These are phyloP conservation scores for Colletotrichum tofieldiae DNA, from an alignment of 2,329 filamentous ascomycete genomes.

Conservation along the genomic window DNA sequence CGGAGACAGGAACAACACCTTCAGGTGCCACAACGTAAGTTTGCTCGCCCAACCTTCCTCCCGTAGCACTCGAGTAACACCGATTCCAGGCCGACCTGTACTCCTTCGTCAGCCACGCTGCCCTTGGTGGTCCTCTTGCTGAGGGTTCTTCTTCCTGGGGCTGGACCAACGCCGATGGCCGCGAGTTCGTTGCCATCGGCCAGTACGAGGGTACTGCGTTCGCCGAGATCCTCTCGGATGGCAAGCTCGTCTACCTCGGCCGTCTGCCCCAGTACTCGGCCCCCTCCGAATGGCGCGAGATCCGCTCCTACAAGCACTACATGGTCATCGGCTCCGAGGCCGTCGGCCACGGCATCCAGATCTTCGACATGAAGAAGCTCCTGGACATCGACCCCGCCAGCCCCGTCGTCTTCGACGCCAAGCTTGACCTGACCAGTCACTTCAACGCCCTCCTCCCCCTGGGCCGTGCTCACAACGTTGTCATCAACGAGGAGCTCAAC, in stretches of 20 bases:
- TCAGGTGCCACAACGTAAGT: conserved; percentile 62
- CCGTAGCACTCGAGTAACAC: neutral
- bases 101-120: conserved; percentile 69
- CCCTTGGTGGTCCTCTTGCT: conserved; percentile 62
- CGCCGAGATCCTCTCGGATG: conserved; percentile 58
- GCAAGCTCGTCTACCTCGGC: conserved; percentile 61
- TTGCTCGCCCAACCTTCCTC: neutral
- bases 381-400: conserved; percentile 59
- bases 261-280: conserved; percentile 50
- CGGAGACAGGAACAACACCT: conserved; percentile 64
- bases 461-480: conserved; percentile 63
- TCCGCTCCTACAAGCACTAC: conserved; percentile 54
- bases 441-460: conserved; percentile 50
- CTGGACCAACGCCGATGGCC: conserved; percentile 62
- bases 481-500: conserved; percentile 63
- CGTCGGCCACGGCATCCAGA: conserved; percentile 68
- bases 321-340: conserved; percentile 60
- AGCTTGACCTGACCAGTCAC: conserved; percentile 52
- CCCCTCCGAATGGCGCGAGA: conserved; percentile 52
- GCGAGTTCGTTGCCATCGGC: conserved; percentile 62
- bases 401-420: conserved; percentile 50
- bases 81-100: conserved; percentile 61
- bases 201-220: conserved; percentile 63
- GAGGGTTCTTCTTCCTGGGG: conserved; percentile 61
- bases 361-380: conserved; percentile 74